Base-by-base conservation (phyloP, 768 basidiomycete genomes). In the Wakefieldia striispora region DNA sequence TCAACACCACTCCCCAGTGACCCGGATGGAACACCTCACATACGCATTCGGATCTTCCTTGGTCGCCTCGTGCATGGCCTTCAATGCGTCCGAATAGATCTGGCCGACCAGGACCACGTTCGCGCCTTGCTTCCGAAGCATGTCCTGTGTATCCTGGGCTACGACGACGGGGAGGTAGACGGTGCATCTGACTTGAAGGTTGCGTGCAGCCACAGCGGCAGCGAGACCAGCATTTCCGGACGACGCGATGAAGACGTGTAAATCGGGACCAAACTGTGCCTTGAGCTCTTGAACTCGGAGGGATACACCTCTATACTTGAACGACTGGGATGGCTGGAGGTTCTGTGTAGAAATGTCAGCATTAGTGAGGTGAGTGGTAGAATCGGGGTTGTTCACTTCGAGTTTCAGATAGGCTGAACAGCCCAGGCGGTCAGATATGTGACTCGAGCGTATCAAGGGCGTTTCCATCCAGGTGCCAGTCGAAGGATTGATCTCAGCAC, bases 171-270 rank as follows among this genome's bases (percentile, higher is more conserved):
- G 86, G 20, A 91, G 71, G 61, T 75, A 89, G 2, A 90, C 81
- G 6, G 80, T 86, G 62, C 87, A 89, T 59, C 63, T 71, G 37
- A 88, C 69, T 6, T 69, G 67, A 20, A 88, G 72, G 17, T 60
- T 68, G 24, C 75, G 70, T 9, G 87, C 80, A 19, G 82, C 83
- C 53, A 79, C 77, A 14, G 87, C 87, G 0, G 79, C 78, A 12
- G 86, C 88, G 13, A 88, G 70, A 1, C 82, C 88, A n/a, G 86
- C 89, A 60, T 91, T 90, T n/a, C 88, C 88, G 5, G 84, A 79
- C 0, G 88, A 91, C 0, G 88, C 86, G 43, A 83, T 80, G 37
- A 89, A 70, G 37, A 83, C 70, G 63, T 88, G 88, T 6, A 82
- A 71, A 24, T 64, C 60, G 12, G 74, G 62, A 0, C 88, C 88